Percentiles rank a stretch among this genome's conserved stretches.
Evolutionary conservation across 148 eudicot species (phyloP).

Genomic region (Dysphania ambrosioides): DNA sequence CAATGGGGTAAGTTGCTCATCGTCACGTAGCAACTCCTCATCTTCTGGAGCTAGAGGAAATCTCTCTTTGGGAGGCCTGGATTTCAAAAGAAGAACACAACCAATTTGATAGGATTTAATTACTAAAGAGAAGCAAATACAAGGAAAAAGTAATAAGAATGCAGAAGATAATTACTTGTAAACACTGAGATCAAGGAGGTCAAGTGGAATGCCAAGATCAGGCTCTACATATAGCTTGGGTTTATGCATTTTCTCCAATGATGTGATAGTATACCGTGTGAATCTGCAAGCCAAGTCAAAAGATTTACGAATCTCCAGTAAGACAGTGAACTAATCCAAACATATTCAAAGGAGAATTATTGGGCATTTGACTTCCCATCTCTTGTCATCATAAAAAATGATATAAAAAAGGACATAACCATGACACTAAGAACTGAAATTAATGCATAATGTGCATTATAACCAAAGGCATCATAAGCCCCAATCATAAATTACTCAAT

Average conservation of each 20-base stretch:
- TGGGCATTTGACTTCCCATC: neutral
- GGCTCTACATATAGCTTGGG: conserved; percentile 84
- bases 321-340: neutral
- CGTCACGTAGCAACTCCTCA: conserved; percentile 79
- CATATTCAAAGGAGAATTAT: neutral
- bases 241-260: conserved; percentile 91
- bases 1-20: conserved; percentile 70
- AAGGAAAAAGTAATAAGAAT: neutral
- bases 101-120: neutral
- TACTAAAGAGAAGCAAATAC: neutral
- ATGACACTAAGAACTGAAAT: neutral
- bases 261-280: conserved; percentile 69
- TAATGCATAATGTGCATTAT: neutral
- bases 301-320: neutral
- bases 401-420: neutral
- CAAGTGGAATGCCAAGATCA: conserved; percentile 98
- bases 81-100: conserved; percentile 10
- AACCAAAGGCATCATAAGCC: neutral
- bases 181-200: conserved; percentile 95
- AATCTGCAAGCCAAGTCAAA: conserved; percentile 55
- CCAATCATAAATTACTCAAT: neutral
- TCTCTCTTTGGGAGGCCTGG: conserved; percentile 73
- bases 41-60: conserved; percentile 79
- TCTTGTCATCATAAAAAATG: neutral
- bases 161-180: conserved; percentile 59